Conservation (phyloP, 2,329 filamentous ascomycete species). For the Furcasterigmium sp. region DNA sequence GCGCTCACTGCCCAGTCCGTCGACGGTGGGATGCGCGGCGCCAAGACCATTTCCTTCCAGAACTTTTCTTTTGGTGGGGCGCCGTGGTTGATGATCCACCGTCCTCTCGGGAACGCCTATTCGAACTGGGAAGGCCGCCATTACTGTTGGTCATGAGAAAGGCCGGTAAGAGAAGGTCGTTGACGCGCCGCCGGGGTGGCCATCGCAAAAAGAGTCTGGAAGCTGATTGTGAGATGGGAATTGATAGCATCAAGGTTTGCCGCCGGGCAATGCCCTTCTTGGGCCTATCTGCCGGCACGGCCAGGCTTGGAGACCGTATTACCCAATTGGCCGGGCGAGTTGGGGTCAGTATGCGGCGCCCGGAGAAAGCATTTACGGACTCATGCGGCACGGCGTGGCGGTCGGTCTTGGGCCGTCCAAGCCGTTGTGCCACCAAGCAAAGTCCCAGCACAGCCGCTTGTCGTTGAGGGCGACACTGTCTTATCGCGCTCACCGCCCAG, state of each 20-base stretch:
- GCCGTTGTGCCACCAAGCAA: too few species aligned
- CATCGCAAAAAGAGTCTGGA: too few species aligned
- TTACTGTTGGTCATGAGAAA: background rate
- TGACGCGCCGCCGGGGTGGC: too few species aligned
- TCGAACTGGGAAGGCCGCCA: background rate
- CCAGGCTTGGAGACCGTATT: background rate
- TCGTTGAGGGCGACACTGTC: too few species aligned
- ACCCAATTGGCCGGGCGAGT: background rate
- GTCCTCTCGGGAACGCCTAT: background rate
- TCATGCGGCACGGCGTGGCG: background rate
- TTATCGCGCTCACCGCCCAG: background rate
- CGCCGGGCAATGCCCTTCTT: too few species aligned
- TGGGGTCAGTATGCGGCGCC: background rate
- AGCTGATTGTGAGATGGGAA: too few species aligned
- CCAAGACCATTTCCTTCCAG: background rate
- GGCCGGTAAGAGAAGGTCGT: too few species aligned
- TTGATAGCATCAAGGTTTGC: too few species aligned
- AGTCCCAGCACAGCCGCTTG: too few species aligned
- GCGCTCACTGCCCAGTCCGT: conserved; percentile 1
- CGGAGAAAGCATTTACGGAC: background rate
- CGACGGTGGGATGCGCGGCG: background rate
- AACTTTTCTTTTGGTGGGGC: background rate
- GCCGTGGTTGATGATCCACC: background rate
- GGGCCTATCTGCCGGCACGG: background rate
- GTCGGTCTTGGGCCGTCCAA: too few species aligned